These are phyloP conservation scores for Arachis monticola DNA, from an alignment of 331 rosid species.

Conservation along the genomic window DNA sequence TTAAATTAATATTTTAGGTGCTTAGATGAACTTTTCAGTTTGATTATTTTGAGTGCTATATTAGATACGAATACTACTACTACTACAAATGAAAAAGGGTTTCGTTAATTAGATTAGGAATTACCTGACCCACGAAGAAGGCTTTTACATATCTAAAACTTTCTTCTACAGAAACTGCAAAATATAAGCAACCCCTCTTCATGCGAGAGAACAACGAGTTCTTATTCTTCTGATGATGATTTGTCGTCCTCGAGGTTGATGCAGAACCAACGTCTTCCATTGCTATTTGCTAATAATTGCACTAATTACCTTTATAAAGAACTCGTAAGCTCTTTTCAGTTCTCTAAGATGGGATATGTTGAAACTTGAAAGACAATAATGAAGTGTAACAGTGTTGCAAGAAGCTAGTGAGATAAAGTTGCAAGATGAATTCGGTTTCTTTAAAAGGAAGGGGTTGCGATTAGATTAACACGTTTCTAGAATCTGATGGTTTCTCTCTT, in stretches of 20 bases:
- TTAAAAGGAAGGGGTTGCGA: neutral
- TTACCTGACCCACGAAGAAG: slow-evolving; percentile 61
- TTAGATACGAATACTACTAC: neutral
- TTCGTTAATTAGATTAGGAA: slow-evolving; percentile 6
- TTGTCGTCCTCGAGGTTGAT: slow-evolving; percentile 35
- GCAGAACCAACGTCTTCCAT: slow-evolving; percentile 43
- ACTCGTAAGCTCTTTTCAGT: neutral
- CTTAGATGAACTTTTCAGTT: too few relatives aligned
- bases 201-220: slow-evolving; percentile 30
- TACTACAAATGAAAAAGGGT: neutral
- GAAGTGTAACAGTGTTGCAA: too few relatives aligned
- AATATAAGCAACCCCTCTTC: slow-evolving; percentile 48
- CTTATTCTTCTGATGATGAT: slow-evolving; percentile 16
- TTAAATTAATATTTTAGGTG: too few relatives aligned
- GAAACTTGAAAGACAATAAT: neutral
- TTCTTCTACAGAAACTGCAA: slow-evolving; percentile 53
- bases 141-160: slow-evolving; percentile 55
- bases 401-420: neutral
- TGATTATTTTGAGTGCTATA: too few relatives aligned
- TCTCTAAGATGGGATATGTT: neutral
- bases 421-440: neutral
- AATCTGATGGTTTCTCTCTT: slow-evolving; percentile 1
- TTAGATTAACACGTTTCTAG: slow-evolving; percentile 34
- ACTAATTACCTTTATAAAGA: neutral
- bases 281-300: neutral